Evolutionary conservation across 2,329 filamentous ascomycete species (phyloP), one percentile per base, ranked within the genome.

Genomic region (Talaromyces sp.): DNA sequence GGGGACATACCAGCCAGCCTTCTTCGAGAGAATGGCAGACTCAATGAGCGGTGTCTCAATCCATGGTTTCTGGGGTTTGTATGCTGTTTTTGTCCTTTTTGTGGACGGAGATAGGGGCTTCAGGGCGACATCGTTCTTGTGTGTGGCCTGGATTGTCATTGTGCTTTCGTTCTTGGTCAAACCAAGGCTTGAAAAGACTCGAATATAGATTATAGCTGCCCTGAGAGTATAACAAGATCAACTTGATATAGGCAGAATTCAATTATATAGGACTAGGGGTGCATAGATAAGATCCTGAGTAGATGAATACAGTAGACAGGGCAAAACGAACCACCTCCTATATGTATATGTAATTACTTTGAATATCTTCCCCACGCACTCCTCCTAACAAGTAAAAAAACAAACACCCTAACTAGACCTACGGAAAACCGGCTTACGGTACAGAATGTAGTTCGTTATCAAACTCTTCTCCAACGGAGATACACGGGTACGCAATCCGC

Each of bases 31-130:
- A 15, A 86, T 80, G 60, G 84, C 81, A 3, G 88, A 92, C 72
- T 87, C 85, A 66, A 91, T 83, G 67, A 91, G 83, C 31, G 91
- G 90, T 19, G 91, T 93, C 74, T 89, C 81, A 67, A 87, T 85
- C 89, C 89, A 93, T 64, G 90, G 88, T 61, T 73, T 76, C 61
- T 37, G 31, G 2, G 49, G 31, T 2, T 47, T 45, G 11, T 57
- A 41, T 22, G n/a, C 37, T 25, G 25, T 37, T 7, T 33, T 63
- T 27, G 1, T 57, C 13, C 13, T 19, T 47, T 39, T 43, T 4
- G 11, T 59, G 37, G 25, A 19, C 45, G 25, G 8, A 31, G n/a
- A 45, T 13, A 31, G 17, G 35, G 56, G 37, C 35, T 43, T 17
- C 2, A 37, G 33, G 27, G 11, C 2, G n/a, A 57, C 19, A 10